Evolutionary conservation across 441 rosid species (phyloP), one percentile per base, ranked within the genome.

Genomic region (Bocquillonia castaneifolia): DNA sequence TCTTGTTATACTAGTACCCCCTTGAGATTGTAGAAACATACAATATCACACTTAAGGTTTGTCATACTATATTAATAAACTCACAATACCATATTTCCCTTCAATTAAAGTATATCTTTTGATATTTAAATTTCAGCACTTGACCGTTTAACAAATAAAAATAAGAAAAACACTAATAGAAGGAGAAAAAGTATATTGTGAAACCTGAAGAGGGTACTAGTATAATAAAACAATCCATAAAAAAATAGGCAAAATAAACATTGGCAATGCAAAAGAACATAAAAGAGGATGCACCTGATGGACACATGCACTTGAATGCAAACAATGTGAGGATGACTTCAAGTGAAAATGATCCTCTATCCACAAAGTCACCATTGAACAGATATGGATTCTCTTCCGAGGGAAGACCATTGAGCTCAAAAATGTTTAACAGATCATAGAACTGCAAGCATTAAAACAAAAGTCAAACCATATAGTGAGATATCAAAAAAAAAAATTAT

Each of bases 361-460:
- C 99, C 73, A 94, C 99, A 74, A 94, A 92, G 77, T 94, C 99
- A 0, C 99, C 99, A 76, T 94, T 94, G 67, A 94, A 94, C 37
- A 94, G 87, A 76, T 88, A 94, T 3, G 97, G 98, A 70, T 94
- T 94, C 80, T 87, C 97, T 80, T 88, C 98, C 1, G 97, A 92
- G 17, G 99, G 99, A 64, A 94, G 89, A 67, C 99, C 98, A 74
- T 90, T 94, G 39, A 94, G 93, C 84, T 92, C 94, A 65, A 92
- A 94, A 54, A 94, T 94, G 68, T 94, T 94, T 68, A 94, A 63
- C 32, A 94, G 86, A 79, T 92, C 99, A 63, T 92, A 94, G 77
- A 90, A 94, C 98, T 94, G 93, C 97, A 85, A 72, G 71, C 73
- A 81, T 59, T 36, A 75, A 67, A 69, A 44, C 7, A 54, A 48